Base-by-base conservation (phyloP, 2,329 filamentous ascomycete species). In the Trichoderma brevicompactum region DNA sequence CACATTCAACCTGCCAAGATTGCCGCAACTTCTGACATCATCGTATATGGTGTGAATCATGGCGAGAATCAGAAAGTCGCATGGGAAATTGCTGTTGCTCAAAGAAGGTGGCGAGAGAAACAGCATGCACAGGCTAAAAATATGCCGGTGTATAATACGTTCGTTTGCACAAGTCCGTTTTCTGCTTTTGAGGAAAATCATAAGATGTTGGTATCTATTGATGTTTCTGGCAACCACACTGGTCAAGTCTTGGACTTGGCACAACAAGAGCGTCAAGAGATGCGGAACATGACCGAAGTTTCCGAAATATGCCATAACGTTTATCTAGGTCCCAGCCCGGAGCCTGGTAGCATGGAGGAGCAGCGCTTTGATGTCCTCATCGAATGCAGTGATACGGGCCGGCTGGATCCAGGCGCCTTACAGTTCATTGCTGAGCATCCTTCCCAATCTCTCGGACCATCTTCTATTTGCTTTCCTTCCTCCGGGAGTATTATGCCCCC, bases 1-100 rank as follows among this genome's bases (percentile, higher is more conserved):
- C 94, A 98, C 72, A 98, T 98, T 44, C 95, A 99, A 77, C 86
- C 92, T 0, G 91, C 91, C 66, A 99, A 99, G 76, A 81, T 92
- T 69, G 94, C 94, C 63, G 87, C 91, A 69, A 86, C 95, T 8
- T 97, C 94, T 0, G 95, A 99, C 75, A 92, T 99, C 69, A 85
- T 99, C 46, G 86, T 99, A 1, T 99, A 99, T 74, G 92, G 92
- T 12, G 90, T 94, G 63, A 86, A 92, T 69, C 79, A 82, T 43
- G 83, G 82, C 2, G 78, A 85, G 32, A 84, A 86, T 52, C 83
- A 85, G 61, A 88, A 89, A 65, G 79, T 96, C 23, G 86, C 75
- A 71, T 91, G 79, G 83, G 87, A 79, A 74, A 86, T 97, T 60
- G 88, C 92, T 1, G 81, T 83, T 34, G 94, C 95, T 9, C 95